Evolutionary conservation across 2,329 filamentous ascomycete species (phyloP), one percentile per base, ranked within the genome.

Genomic region (Colletotrichum tabaci): DNA sequence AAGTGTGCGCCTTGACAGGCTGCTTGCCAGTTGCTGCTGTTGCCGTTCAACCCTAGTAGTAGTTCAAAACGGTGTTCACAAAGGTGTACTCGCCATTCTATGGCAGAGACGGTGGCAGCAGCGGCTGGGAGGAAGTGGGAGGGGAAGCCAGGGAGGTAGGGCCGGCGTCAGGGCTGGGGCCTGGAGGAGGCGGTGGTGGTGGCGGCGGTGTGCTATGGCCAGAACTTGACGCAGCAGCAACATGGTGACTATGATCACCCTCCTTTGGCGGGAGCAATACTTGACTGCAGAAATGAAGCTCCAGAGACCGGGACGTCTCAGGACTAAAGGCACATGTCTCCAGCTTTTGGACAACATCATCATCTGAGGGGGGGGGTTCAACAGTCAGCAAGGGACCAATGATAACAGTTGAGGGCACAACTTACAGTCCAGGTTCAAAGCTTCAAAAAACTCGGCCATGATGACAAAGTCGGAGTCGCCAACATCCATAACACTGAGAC

Each of bases 341-440:
- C 50, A 80, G 76, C 71, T 78, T 77, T 40, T 77, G 75, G 26
- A 78, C 71, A 8, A 82, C 77, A 4, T 80, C 74, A 15, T 74
- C 73, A 46, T 73, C 74, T 75, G 42, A 35, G 8, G 16, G n/a
- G n/a, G 4, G 15, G 7, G 18, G 21, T 38, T 38, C 35, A 10
- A 57, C n/a, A 57, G 68, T 72, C 15, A 52, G 56, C 26, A 50
- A 47, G 2, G 4, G 8, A 13, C 18, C 12, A 42, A 52, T 16
- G 12, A 21, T 44, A 16, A 7, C 16, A 42, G 3, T 13, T 16
- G 4, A 47, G 38, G 15, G n/a, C 15, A 21, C 7, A n/a, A 84
- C 88, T 82, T 81, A 91, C 90, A 88, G 66, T 87, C 88, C 1
- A 92, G 80, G 69, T 88, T 85, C 44, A 92, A 80, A 40, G 82